A percentile compares a stretch with the other conserved stretches of the same genome.
Conservation (phyloP, 2,329 filamentous ascomycete species). For the Neopestalotiopsis sp. region DNA sequence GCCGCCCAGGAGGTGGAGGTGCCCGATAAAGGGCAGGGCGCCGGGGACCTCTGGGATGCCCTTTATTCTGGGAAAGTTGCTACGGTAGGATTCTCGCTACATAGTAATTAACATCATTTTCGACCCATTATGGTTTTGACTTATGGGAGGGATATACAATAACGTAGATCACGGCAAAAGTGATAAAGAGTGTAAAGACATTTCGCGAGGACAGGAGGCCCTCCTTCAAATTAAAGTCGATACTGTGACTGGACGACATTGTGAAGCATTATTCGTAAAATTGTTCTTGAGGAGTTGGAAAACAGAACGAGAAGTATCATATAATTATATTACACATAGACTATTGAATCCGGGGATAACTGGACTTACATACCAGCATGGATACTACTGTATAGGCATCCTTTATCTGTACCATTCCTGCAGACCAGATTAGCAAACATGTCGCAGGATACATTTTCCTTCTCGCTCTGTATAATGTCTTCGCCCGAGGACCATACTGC, state of each 20-base stretch:
- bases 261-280: not conserved
- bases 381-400: not conserved
- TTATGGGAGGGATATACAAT: not conserved
- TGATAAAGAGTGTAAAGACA: not conserved
- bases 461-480: no score
- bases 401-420: not conserved
- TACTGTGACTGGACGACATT: constrained; percentile 4
- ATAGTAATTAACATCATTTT: not conserved
- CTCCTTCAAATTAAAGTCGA: constrained; percentile 4
- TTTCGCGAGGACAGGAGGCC: not conserved
- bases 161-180: not conserved
- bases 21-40: constrained; percentile 25
- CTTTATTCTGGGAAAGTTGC: constrained; percentile 20
- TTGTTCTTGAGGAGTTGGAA: no score
- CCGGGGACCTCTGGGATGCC: constrained; percentile 23
- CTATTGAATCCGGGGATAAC: no score
- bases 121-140: not conserved
- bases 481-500: not conserved
- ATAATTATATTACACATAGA: no score
- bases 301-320: no score
- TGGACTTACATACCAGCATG: no score
- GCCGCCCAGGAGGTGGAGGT: constrained; percentile 26
- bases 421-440: not conserved
- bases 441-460: not conserved
- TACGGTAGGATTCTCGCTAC: constrained; percentile 14